These are phyloP conservation scores for Stagonosporopsis chrysanthemi DNA, from an alignment of 2,329 filamentous ascomycete genomes.

Conservation along the genomic window DNA sequence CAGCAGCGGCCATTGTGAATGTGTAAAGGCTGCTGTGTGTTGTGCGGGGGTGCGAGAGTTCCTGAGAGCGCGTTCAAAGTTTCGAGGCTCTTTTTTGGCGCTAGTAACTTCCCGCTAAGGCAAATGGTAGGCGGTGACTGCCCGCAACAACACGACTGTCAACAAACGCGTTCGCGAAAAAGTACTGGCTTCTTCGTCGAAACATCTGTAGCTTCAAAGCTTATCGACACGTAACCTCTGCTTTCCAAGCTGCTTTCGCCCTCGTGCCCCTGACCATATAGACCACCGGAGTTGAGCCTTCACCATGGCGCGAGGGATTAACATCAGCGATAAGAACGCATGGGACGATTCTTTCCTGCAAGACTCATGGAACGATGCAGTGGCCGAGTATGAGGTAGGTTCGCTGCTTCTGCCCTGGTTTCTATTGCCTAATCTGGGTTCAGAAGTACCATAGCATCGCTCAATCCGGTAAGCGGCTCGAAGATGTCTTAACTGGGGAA, in stretches of 20 bases:
- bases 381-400: conserved; percentile 48
- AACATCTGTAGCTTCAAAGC: not conserved
- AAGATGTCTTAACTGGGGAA: conserved; percentile 44
- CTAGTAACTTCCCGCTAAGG: conserved; percentile 34
- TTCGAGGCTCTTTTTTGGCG: conserved; percentile 34
- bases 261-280: not conserved
- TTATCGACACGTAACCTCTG: not conserved
- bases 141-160: conserved; percentile 5
- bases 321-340: conserved; percentile 42
- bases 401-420: not conserved
- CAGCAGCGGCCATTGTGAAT: conserved; percentile 60
- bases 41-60: conserved; percentile 12
- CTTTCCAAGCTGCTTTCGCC: not conserved
- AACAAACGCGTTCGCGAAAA: not conserved
- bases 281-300: not conserved
- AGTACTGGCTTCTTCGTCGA: not conserved
- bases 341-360: conserved; percentile 51
- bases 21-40: conserved; percentile 21
- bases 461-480: conserved; percentile 45
- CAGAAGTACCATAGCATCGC: conserved; percentile 51
- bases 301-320: conserved; percentile 36
- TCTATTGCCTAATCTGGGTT: conserved; percentile 20
- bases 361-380: conserved; percentile 46
- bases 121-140: conserved; percentile 10
- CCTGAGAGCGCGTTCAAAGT: conserved; percentile 43